These are phyloP conservation scores for Hypoxylon trugodes DNA, from an alignment of 495 filamentous ascomycete genomes.

Conservation along the genomic window DNA sequence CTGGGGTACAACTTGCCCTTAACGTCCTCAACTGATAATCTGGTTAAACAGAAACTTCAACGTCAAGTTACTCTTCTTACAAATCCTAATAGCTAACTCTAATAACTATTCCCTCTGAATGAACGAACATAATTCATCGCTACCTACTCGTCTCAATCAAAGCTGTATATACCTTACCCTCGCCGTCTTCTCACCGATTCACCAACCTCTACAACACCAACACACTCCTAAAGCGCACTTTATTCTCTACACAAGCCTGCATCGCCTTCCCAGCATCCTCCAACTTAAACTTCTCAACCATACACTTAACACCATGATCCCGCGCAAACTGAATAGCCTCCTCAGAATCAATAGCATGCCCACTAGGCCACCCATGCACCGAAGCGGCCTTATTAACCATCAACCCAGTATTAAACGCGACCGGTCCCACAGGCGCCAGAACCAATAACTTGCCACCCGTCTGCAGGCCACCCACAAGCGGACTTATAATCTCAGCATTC, in stretches of 20 bases:
- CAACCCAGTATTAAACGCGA: constrained; percentile 58
- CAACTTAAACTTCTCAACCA: constrained; percentile 70
- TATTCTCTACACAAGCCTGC: constrained; percentile 55
- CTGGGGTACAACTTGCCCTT: background rate
- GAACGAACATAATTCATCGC: no score
- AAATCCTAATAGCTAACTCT: no score
- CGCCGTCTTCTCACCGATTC: background rate
- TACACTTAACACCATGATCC: constrained; percentile 65
- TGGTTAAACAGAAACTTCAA: background rate
- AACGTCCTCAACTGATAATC: background rate
- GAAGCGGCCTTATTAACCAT: constrained; percentile 61
- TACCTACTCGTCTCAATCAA: no score
- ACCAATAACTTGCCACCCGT: constrained; percentile 67
- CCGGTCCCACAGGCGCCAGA: constrained; percentile 61
- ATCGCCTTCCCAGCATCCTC: constrained; percentile 64
- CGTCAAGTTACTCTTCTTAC: no score
- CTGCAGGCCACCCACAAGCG: constrained; percentile 64
- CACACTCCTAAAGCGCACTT: constrained; percentile 60
- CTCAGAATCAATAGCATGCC: constrained; percentile 70
- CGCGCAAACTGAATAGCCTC: constrained; percentile 71
- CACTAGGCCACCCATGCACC: constrained; percentile 69
- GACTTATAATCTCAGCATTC: constrained; percentile 59
- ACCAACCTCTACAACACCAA: constrained; percentile 55
- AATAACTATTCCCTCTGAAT: no score
- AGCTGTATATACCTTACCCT: no score